phyloP scores from a whole-genome alignment of 108 stramenopile genomes.

The Poteriospumella lacustris region DNA sequence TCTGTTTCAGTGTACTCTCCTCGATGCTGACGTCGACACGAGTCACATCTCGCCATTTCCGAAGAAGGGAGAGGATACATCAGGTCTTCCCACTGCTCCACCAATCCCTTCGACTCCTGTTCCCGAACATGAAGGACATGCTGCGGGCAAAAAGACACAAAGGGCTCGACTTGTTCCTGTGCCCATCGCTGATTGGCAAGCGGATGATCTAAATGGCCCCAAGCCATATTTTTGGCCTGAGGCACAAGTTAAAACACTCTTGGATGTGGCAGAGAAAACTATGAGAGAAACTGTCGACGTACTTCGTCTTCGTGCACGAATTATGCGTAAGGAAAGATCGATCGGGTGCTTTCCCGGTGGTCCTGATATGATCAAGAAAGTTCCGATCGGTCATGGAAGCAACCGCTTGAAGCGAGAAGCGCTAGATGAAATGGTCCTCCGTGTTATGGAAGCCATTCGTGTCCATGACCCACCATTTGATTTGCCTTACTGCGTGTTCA shows the following conservation, averaged over 20 bases:
- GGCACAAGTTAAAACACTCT: conserved; percentile 55
- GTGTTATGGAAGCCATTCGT: conserved; percentile 58
- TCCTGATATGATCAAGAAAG: conserved; percentile 53
- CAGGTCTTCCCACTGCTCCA: too few relatives aligned
- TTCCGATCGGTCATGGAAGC: conserved; percentile 6
- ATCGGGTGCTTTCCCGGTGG: conserved; percentile 40
- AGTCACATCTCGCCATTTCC: too few relatives aligned
- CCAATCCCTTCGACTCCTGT: too few relatives aligned
- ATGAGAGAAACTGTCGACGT: conserved; percentile 56
- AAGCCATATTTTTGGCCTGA: conserved; percentile 80
- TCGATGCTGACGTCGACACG: too few relatives aligned
- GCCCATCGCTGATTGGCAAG: conserved; percentile 1
- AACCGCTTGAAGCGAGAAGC: conserved; percentile 56
- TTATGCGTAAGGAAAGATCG: conserved; percentile 75
- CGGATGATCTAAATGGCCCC: conserved; percentile 46
- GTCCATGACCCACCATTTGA: conserved; percentile 35
- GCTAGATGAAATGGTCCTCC: conserved; percentile 75
- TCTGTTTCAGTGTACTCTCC: conserved; percentile 39
- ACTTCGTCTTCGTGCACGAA: conserved; percentile 62
- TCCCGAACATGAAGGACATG: too few relatives aligned
- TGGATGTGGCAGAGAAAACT: conserved; percentile 65
- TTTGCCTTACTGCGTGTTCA: conserved; percentile 82
- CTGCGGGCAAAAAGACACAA: too few relatives aligned
- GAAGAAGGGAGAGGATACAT: too few relatives aligned
- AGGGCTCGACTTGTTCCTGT: background rate